Base-by-base conservation (phyloP, 805 yeast species). In the Saccharomycopsis javanensis region DNA sequence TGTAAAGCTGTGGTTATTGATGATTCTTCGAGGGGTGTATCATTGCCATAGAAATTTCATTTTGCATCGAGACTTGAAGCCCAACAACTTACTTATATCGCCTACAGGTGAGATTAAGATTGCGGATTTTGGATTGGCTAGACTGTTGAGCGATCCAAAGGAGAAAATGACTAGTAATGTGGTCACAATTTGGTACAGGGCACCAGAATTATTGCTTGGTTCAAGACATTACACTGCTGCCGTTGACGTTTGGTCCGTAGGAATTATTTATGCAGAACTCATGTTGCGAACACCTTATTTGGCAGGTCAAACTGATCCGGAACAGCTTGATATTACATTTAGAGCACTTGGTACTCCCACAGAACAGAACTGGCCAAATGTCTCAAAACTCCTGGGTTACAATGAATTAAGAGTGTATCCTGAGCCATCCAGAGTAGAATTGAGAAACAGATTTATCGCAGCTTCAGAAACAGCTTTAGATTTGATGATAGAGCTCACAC, bases 91-190 rank as follows among this genome's bases (percentile, higher is more conserved):
- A 72, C 74, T 94, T 56, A 73, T 94, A 37, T 86, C 96, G 0
- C 94, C 96, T 0, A 80, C 79, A 59, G 99, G 99, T 0, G 83
- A 86, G 61, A 75, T 94, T 60, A 94, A 94, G 68, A 78, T 94
- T 60, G 99, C 99, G 2, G 99, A 94, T 88, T 94, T 94, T 74
- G 99, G 99, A 63, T 75, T 92, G 50, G 98, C 98, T 0, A 74
- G 99, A 61, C 80, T 91, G 1, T 73, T 88, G 58, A 92, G 95
- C 0, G 77, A 84, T 25, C 88, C 91, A 0, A 64, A 65, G 51
- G 80, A 83, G 50, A 80, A 82, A 58, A 73, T 94, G 68, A 88
- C 98, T 0, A 87, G 96, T 1, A 92, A 91, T 61, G 99, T 94
- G 3, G 99, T 94, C 1, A 94, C 99, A 2, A 73, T 98, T 60